phyloP scores from a whole-genome alignment of 2,329 filamentous ascomycete species.

The Fusarium cicatricum region DNA sequence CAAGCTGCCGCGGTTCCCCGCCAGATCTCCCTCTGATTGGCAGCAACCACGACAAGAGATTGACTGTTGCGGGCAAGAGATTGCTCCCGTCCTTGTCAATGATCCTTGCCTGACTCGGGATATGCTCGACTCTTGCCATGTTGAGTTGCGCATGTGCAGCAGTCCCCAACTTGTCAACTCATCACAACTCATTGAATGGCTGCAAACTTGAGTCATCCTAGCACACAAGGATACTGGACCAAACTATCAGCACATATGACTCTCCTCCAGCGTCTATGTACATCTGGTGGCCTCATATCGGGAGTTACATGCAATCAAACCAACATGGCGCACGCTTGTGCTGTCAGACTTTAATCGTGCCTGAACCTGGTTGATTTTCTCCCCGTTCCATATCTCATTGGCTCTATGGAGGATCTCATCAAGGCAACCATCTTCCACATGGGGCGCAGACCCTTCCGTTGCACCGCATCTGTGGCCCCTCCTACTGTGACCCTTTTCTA shows the following conservation, averaged over 20 bases:
- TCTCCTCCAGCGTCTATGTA: background rate
- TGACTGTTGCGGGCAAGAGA: conserved; percentile 29
- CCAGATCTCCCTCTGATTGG: conserved; percentile 34
- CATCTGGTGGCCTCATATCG: background rate
- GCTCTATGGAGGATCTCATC: conserved; percentile 5
- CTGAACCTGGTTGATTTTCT: conserved; percentile 24
- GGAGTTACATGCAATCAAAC: background rate
- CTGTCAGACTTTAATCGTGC: conserved; percentile 23
- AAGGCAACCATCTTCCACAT: conserved; percentile 24
- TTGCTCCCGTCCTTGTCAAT: conserved; percentile 19
- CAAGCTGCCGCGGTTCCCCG: conserved; percentile 34
- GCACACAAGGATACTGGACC: conserved; percentile 6
- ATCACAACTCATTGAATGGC: conserved; percentile 12
- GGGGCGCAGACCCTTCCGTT: conserved; percentile 15
- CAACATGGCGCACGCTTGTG: conserved; percentile 15
- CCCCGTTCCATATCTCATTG: conserved; percentile 30
- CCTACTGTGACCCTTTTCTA: conserved; percentile 25
- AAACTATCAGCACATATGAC: conserved; percentile 3
- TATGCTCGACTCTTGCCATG: conserved; percentile 16
- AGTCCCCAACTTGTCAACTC: conserved; percentile 22
- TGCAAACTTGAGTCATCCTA: background rate
- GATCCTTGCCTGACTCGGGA: conserved; percentile 18
- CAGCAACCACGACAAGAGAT: conserved; percentile 32
- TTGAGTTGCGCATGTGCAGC: conserved; percentile 15
- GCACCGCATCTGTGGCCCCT: conserved; percentile 34